Percentiles rank a stretch among this genome's conserved stretches.
These are phyloP conservation scores for Lipomyces starkeyi DNA, from an alignment of 805 yeast species.

Conservation along the genomic window DNA sequence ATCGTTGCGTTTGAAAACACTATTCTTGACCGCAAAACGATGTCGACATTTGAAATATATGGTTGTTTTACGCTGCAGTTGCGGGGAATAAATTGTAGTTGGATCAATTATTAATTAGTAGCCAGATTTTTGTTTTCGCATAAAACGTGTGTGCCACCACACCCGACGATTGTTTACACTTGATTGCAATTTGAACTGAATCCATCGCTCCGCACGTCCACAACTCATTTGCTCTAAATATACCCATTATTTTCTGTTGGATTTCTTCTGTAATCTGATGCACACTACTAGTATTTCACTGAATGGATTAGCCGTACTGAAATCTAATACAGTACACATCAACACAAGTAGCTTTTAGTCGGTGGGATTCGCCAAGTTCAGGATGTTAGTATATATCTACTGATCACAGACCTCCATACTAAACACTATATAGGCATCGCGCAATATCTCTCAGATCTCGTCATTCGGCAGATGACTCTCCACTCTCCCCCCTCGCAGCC, in stretches of 20 bases:
- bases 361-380: not conserved
- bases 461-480: conserved; percentile 20
- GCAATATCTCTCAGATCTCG: conserved; percentile 27
- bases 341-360: not conserved
- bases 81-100: too few species aligned
- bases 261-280: not conserved
- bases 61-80: too few species aligned
- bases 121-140: too few species aligned
- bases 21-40: too few species aligned
- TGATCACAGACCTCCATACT: not conserved
- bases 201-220: not conserved
- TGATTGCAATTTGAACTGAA: not conserved
- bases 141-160: too few species aligned
- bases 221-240: not conserved
- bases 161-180: not conserved
- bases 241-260: not conserved
- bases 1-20: too few species aligned
- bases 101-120: too few species aligned
- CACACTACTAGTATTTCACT: not conserved
- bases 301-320: not conserved
- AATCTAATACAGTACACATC: not conserved
- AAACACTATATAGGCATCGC: conserved; percentile 16
- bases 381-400: not conserved
- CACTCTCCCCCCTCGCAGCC: conserved; percentile 12
- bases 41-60: too few species aligned